These are phyloP conservation scores for Saccharomycopsis microspora DNA, from an alignment of 805 yeast genomes.

Conservation along the genomic window DNA sequence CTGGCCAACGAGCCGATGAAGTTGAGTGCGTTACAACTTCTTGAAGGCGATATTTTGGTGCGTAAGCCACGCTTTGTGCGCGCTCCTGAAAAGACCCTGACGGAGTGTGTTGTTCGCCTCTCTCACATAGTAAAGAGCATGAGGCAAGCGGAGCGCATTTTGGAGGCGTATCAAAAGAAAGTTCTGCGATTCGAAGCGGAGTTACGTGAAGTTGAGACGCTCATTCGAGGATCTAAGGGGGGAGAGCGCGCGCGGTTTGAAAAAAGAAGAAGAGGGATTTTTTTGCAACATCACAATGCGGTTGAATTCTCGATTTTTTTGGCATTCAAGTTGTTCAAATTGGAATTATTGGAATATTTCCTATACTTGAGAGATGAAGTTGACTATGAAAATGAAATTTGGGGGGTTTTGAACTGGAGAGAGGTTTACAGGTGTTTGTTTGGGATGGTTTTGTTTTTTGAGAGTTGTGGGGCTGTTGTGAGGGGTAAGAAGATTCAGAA, in stretches of 20 bases:
- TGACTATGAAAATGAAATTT: constrained; percentile 1
- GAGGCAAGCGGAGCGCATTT: constrained; percentile 8
- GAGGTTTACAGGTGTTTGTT: constrained; percentile 7
- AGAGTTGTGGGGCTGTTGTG: constrained; percentile 8
- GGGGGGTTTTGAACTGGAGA: constrained; percentile 11
- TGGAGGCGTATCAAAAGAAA: constrained; percentile 9
- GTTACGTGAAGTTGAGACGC: not conserved
- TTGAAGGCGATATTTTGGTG: no score
- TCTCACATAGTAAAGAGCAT: no score
- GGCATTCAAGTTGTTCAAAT: constrained; percentile 14
- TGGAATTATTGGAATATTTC: constrained; percentile 15
- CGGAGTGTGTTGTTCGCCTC: no score
- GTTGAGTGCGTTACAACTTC: no score
- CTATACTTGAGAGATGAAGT: constrained; percentile 11
- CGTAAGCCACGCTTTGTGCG: no score
- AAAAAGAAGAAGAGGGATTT: not conserved
- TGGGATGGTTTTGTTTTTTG: constrained; percentile 10
- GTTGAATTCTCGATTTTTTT: constrained; percentile 14
- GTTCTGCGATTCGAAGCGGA: constrained; percentile 1
- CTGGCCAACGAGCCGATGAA: no score
- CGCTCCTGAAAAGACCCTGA: no score
- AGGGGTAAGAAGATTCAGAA: not conserved
- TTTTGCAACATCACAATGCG: constrained; percentile 4
- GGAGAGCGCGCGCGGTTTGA: not conserved
- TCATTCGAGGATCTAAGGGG: not conserved